phyloP scores from a whole-genome alignment of 306 rosid species.

The Trichosanthes truncata region DNA sequence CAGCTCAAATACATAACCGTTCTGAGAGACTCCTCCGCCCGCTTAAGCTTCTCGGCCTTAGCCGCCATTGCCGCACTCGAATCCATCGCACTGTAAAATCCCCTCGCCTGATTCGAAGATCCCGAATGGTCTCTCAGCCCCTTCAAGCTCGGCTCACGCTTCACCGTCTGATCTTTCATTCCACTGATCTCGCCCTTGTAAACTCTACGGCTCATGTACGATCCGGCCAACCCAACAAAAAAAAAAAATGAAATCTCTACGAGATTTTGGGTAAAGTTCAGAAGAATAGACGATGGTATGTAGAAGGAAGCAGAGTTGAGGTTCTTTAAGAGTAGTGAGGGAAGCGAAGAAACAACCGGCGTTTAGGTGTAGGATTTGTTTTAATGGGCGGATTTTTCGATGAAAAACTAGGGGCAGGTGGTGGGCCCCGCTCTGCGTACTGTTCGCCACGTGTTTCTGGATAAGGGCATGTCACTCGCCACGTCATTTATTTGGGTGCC shows the following conservation, averaged over 20 bases:
- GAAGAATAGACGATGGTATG: background rate
- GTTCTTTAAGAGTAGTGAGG: background rate
- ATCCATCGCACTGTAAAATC: background rate
- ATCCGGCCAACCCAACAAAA: too few species aligned
- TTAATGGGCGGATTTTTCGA: background rate
- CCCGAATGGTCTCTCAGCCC: background rate
- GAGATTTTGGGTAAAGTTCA: too few species aligned
- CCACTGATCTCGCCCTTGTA: background rate
- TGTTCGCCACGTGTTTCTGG: background rate
- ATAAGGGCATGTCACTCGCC: background rate
- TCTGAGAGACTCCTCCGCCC: constrained; percentile 18
- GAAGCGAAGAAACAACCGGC: background rate
- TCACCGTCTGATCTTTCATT: background rate
- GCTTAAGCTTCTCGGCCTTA: background rate
- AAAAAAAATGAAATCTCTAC: too few species aligned
- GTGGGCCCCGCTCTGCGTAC: background rate
- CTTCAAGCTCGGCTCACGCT: background rate
- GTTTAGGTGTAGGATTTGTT: background rate
- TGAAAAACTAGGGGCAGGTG: background rate
- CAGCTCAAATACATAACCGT: constrained; percentile 22
- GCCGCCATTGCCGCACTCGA: background rate
- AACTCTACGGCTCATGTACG: background rate
- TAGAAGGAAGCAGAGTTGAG: background rate
- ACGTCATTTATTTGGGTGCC: background rate
- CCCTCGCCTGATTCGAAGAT: background rate